phyloP scores from a whole-genome alignment of 345 rosid genomes.

The Euclidium syriacum region DNA sequence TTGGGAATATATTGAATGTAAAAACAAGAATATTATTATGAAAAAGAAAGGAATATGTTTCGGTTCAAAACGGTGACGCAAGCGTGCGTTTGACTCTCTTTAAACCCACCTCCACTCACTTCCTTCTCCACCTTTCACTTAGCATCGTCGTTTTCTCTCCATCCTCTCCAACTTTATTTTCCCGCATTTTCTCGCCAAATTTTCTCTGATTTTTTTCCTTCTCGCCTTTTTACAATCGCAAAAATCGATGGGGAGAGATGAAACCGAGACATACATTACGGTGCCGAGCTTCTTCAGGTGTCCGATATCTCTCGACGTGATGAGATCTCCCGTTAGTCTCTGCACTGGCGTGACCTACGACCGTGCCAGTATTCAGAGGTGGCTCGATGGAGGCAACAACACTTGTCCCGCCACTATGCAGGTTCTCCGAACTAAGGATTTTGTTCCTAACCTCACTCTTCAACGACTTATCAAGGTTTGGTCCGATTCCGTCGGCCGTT shows the following conservation, averaged over 20 bases:
- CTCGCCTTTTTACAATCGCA: not conserved
- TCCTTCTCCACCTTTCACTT: conserved; percentile 24
- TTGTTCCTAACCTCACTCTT: conserved; percentile 76
- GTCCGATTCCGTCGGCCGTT: conserved; percentile 49
- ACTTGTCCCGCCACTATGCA: conserved; percentile 99
- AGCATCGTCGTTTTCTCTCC: conserved; percentile 55
- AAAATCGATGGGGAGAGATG: conserved; percentile 50
- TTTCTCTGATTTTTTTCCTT: not conserved
- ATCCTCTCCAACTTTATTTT: conserved; percentile 36
- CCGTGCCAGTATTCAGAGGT: conserved; percentile 73
- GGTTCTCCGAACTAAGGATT: conserved; percentile 57
- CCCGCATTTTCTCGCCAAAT: conserved; percentile 22
- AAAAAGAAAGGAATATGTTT: not conserved
- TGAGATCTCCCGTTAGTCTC: conserved; percentile 91
- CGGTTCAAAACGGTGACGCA: conserved; percentile 21
- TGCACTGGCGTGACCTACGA: conserved; percentile 96
- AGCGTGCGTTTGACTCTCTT: conserved; percentile 32
- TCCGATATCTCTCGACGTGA: conserved; percentile 93
- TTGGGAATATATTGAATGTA: not conserved
- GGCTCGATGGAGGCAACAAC: conserved; percentile 86
- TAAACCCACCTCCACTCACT: conserved; percentile 35
- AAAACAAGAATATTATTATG: not conserved
- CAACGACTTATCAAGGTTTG: conserved; percentile 82
- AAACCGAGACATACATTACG: conserved; percentile 48
- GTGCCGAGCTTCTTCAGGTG: conserved; percentile 79